These are phyloP conservation scores for Limtongia smithiae DNA, from an alignment of 805 yeast species.

Conservation along the genomic window DNA sequence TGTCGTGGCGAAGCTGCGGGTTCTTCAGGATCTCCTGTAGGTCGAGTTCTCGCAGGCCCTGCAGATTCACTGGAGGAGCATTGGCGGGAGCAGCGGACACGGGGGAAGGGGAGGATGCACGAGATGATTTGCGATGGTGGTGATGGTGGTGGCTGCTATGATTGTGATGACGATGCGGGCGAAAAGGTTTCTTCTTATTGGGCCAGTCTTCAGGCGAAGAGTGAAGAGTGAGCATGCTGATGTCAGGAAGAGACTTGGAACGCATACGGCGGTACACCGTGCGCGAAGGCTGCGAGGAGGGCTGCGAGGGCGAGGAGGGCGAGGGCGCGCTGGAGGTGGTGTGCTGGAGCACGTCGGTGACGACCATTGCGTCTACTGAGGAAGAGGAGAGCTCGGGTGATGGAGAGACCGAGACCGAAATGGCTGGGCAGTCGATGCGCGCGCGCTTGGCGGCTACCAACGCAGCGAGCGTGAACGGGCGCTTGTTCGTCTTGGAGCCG, in stretches of 20 bases:
- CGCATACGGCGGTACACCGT: slow-evolving; percentile 25
- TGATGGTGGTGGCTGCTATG: slow-evolving; percentile 13
- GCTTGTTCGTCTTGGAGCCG: slow-evolving; percentile 10
- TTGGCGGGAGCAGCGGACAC: slow-evolving; percentile 12
- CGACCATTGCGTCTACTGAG: neutral
- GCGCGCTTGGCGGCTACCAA: neutral
- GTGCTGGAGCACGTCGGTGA: slow-evolving; percentile 2
- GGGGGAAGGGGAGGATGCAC: slow-evolving; percentile 6
- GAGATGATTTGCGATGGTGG: slow-evolving; percentile 13
- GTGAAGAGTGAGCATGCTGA: slow-evolving; percentile 12
- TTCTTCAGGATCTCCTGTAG: slow-evolving; percentile 82
- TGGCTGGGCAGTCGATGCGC: neutral
- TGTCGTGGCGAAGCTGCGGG: slow-evolving; percentile 90
- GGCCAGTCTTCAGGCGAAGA: neutral
- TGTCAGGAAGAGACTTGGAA: slow-evolving; percentile 27
- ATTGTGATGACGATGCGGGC: slow-evolving; percentile 10
- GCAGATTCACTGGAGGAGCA: slow-evolving; percentile 75
- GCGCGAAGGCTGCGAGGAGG: slow-evolving; percentile 1
- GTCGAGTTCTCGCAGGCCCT: slow-evolving; percentile 79
- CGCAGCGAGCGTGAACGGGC: neutral
- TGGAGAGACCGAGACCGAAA: neutral
- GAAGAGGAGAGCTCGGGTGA: neutral
- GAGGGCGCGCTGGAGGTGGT: neutral
- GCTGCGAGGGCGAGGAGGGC: slow-evolving; percentile 1
- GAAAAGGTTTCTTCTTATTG: neutral